Base-by-base conservation (phyloP, 108 stramenopile genomes). In the Parietichytrium sp. region DNA sequence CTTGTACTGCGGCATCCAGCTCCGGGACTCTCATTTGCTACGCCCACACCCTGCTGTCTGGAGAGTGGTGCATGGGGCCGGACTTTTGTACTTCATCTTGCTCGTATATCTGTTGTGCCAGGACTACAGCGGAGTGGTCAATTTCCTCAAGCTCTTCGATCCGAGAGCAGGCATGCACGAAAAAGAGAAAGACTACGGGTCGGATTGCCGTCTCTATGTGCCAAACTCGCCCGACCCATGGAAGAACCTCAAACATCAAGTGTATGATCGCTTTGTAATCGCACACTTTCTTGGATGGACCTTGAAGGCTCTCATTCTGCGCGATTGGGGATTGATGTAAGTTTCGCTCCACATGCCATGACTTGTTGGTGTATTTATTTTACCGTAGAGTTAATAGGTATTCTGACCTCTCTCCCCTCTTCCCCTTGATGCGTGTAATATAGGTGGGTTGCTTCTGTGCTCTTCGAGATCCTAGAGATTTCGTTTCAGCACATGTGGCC, bases 1-100 rank as follows among this genome's bases (percentile, higher is more conserved):
- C 15, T 27, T 61, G 16, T 81, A 81, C 61, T 23, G 61, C 25
- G 25, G 23, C 45, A 81, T 81, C 29, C 80, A 81, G 61, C 54
- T 81, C 12, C 54, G 80, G 26, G 80, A 81, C 29, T 23, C 29
- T 31, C 55, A 49, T 18, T 23, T 81, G 54, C 23, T 81, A 25
- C 80, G 80, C 8, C 80, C 80, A 8, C 80, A 81, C 80, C 80
- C 80, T 23, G 54, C 80, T 16, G 33, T 81, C 47, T 81, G 80
- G 80, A 25, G 80, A 10, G 0, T 81, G 15, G 55, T 81, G 18
- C 80, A 81, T 42, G 80, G 80, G 38, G 47, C 55, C 15, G 80
- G 55, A 6, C 45, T 81, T 2, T 61, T 81, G 18, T 81, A 81
- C 55, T 77, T 77, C 26, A 61, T 81, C 61, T 29, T 77, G 8